These are phyloP conservation scores for Boletus tylopilopsis DNA, from an alignment of 768 basidiomycete genomes.

Conservation along the genomic window DNA sequence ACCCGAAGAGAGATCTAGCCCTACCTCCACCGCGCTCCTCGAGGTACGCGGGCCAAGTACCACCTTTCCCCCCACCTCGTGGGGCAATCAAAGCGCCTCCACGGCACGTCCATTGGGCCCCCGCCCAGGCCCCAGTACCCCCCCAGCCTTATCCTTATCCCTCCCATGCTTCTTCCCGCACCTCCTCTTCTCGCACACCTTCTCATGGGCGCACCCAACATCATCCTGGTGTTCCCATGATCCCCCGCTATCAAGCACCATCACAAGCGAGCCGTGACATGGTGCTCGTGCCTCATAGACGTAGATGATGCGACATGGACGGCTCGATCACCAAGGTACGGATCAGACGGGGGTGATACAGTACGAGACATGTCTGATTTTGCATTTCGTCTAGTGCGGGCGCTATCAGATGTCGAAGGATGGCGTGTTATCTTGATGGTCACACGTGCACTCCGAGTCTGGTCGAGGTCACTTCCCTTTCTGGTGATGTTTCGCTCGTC, in stretches of 20 bases:
- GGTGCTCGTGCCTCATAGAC: slow-evolving; percentile 2
- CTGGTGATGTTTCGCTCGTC: slow-evolving; percentile 4
- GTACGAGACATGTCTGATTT: slow-evolving; percentile 20
- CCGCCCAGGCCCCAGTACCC: slow-evolving; percentile 26
- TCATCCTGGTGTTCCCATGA: not conserved
- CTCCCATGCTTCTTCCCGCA: slow-evolving; percentile 11
- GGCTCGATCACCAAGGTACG: slow-evolving; percentile 23
- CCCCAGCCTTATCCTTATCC: slow-evolving; percentile 27
- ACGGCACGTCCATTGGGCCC: slow-evolving; percentile 28
- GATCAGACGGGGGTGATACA: slow-evolving; percentile 24
- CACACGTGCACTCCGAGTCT: slow-evolving; percentile 13
- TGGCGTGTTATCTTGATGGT: slow-evolving; percentile 21
- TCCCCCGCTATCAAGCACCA: slow-evolving; percentile 22
- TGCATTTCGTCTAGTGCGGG: slow-evolving; percentile 22
- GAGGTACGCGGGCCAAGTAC: slow-evolving; percentile 7
- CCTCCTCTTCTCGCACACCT: slow-evolving; percentile 6
- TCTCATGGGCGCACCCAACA: slow-evolving; percentile 4
- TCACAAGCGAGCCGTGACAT: slow-evolving; percentile 6
- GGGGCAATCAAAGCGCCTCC: slow-evolving; percentile 12
- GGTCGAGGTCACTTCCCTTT: slow-evolving; percentile 14
- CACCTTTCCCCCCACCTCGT: slow-evolving; percentile 23
- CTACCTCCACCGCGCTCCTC: slow-evolving; percentile 5
- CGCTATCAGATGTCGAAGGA: slow-evolving; percentile 13
- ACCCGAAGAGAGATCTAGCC: slow-evolving; percentile 21
- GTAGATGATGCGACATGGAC: slow-evolving; percentile 13